These are phyloP conservation scores for Vigna hirtella DNA, from an alignment of 306 rosid species.

Conservation along the genomic window DNA sequence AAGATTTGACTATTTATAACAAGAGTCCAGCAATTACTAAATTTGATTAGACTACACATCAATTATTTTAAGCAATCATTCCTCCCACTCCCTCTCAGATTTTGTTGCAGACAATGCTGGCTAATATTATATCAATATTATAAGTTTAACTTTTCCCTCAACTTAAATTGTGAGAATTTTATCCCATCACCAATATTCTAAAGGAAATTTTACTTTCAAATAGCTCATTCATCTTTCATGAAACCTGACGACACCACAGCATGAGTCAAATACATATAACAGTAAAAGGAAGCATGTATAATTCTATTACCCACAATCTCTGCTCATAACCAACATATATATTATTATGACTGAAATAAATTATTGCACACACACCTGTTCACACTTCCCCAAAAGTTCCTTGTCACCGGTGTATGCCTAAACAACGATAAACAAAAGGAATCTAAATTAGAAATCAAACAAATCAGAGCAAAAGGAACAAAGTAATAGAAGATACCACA, in stretches of 20 bases:
- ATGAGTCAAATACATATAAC: constrained; percentile 9
- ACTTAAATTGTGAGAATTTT: background rate
- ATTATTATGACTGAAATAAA: constrained; percentile 40
- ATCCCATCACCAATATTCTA: constrained; percentile 1
- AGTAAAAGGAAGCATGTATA: constrained; percentile 19
- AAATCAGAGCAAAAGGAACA: constrained; percentile 13
- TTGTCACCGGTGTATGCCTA: constrained; percentile 89
- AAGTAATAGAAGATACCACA: constrained; percentile 33
- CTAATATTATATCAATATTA: background rate
- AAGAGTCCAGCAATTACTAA: constrained; percentile 4
- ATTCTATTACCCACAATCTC: constrained; percentile 12
- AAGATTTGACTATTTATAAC: constrained; percentile 24
- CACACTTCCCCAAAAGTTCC: constrained; percentile 89
- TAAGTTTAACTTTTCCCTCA: background rate
- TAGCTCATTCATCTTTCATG: constrained; percentile 4
- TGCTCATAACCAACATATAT: constrained; percentile 30
- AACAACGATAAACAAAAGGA: constrained; percentile 45
- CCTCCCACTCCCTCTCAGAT: constrained; percentile 31
- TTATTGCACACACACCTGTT: constrained; percentile 80
- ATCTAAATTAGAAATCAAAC: constrained; percentile 46
- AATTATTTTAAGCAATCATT: constrained; percentile 16
- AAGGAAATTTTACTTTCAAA: constrained; percentile 19
- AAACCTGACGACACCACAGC: constrained; percentile 12
- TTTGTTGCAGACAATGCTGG: constrained; percentile 30
- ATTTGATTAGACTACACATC: constrained; percentile 1